A percentile compares a stretch with the other conserved stretches of the same genome.
These are phyloP conservation scores for Austroboletus rostrupii DNA, from an alignment of 1,284 basidiomycete species.

Conservation along the genomic window DNA sequence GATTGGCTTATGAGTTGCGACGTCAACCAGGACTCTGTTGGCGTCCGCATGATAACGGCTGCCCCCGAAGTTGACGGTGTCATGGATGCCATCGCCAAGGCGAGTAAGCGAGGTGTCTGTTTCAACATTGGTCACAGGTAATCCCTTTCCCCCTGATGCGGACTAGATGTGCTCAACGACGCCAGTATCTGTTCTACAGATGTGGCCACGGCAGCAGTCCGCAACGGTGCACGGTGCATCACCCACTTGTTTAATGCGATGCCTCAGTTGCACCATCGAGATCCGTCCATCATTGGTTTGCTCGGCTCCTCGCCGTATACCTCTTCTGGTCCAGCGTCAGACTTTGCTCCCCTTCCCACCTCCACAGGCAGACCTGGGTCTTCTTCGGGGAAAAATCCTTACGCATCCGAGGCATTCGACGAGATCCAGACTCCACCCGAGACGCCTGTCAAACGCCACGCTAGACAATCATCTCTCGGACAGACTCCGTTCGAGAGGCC, in stretches of 20 bases:
- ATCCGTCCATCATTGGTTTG: slow-evolving; percentile 84
- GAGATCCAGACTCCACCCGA: slow-evolving; percentile 58
- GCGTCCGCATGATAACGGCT: slow-evolving; percentile 80
- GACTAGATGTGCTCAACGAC: slow-evolving; percentile 6
- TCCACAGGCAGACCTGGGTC: slow-evolving; percentile 10
- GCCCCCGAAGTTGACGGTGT: slow-evolving; percentile 87
- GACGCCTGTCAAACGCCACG: slow-evolving; percentile 40
- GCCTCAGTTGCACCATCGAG: slow-evolving; percentile 82
- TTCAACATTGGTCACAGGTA: slow-evolving; percentile 88
- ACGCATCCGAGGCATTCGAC: slow-evolving; percentile 60
- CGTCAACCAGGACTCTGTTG: slow-evolving; percentile 37
- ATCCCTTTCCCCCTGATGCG: background rate
- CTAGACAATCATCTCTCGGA: slow-evolving; percentile 29
- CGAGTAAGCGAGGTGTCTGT: slow-evolving; percentile 65
- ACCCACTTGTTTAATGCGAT: slow-evolving; percentile 93
- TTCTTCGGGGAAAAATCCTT: slow-evolving; percentile 13
- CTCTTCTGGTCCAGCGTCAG: slow-evolving; percentile 35
- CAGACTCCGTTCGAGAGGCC: slow-evolving; percentile 59
- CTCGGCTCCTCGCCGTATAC: slow-evolving; percentile 72
- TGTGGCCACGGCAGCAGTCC: slow-evolving; percentile 63
- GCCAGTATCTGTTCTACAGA: slow-evolving; percentile 61
- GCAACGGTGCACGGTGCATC: slow-evolving; percentile 74
- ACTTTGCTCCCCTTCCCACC: slow-evolving; percentile 26
- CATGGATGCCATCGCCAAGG: slow-evolving; percentile 59
- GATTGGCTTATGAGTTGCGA: slow-evolving; percentile 58